phyloP scores from a whole-genome alignment of 208 protist genomes.

The Phytomonas francai region DNA sequence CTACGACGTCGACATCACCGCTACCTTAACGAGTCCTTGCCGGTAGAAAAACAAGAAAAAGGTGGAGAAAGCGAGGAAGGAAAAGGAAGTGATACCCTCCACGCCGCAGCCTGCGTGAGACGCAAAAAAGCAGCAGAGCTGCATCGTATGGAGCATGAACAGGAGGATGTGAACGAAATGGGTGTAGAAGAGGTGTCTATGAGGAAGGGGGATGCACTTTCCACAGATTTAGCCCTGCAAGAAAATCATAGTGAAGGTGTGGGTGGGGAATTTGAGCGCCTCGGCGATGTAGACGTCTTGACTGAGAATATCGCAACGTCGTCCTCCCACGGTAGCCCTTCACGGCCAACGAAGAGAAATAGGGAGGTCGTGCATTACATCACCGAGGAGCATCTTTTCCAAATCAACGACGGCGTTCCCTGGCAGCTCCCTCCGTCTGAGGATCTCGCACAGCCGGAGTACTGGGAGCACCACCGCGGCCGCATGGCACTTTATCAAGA shows the following conservation, averaged over 20 bases:
- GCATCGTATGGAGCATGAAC: neutral
- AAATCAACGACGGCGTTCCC: constrained; percentile 73
- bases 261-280: too few species aligned
- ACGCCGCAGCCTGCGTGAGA: constrained; percentile 15
- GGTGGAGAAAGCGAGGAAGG: constrained; percentile 14
- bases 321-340: too few species aligned
- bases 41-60: neutral
- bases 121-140: constrained; percentile 10
- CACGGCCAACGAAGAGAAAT: too few species aligned
- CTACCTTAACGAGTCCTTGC: constrained; percentile 13
- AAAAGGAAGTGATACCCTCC: constrained; percentile 19
- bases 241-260: too few species aligned
- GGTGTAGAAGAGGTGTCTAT: constrained; percentile 7
- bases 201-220: too few species aligned
- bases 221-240: too few species aligned
- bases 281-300: too few species aligned
- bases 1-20: constrained; percentile 33
- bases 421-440: constrained; percentile 61
- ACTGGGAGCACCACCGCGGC: constrained; percentile 50
- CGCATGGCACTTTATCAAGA: constrained; percentile 72
- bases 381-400: constrained; percentile 68
- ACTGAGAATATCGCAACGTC: too few species aligned
- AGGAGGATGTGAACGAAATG: constrained; percentile 9
- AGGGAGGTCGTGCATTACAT: too few species aligned
- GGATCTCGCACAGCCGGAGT: constrained; percentile 46